phyloP scores from a whole-genome alignment of 805 yeast genomes.

The Kluyveromyces starmeri region DNA sequence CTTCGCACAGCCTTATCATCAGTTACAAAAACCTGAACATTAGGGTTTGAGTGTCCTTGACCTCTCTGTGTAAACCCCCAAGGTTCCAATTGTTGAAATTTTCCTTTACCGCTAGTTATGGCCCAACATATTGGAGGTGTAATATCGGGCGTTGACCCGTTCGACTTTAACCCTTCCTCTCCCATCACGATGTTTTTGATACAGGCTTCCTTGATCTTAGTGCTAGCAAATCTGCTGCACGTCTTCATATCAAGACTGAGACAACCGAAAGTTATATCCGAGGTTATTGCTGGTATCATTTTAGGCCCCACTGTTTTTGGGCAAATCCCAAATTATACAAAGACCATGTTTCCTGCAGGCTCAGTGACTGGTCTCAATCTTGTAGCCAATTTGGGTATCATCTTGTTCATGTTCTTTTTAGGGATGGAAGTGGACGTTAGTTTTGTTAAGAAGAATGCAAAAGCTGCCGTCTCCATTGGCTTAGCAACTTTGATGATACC shows the following conservation, averaged over 20 bases:
- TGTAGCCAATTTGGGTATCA: constrained; percentile 67
- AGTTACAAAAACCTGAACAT: too few relatives aligned
- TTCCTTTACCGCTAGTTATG: too few relatives aligned
- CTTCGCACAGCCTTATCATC: too few relatives aligned
- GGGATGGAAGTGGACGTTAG: constrained; percentile 71
- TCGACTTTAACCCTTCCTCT: constrained; percentile 44
- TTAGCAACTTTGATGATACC: constrained; percentile 67
- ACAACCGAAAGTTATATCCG: constrained; percentile 78
- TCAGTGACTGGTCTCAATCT: constrained; percentile 58
- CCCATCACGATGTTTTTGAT: constrained; percentile 66
- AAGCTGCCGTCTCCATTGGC: constrained; percentile 61
- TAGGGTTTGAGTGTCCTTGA: too few relatives aligned
- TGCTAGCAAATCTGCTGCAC: constrained; percentile 51
- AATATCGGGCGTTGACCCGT: constrained; percentile 63
- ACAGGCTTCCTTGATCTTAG: constrained; percentile 55
- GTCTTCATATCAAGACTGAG: constrained; percentile 50
- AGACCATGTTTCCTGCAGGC: constrained; percentile 51
- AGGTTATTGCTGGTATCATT: constrained; percentile 67
- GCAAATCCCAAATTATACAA: constrained; percentile 56
- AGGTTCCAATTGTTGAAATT: too few relatives aligned
- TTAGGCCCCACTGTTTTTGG: constrained; percentile 74
- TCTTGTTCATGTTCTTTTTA: constrained; percentile 63
- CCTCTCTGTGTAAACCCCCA: too few relatives aligned
- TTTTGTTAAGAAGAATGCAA: constrained; percentile 51
- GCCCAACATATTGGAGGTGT: constrained; percentile 47